A percentile compares a stretch with the other conserved stretches of the same genome.
phyloP scores from a whole-genome alignment of 352 stramenopile genomes.

The Globisporangium paroecandrum region DNA sequence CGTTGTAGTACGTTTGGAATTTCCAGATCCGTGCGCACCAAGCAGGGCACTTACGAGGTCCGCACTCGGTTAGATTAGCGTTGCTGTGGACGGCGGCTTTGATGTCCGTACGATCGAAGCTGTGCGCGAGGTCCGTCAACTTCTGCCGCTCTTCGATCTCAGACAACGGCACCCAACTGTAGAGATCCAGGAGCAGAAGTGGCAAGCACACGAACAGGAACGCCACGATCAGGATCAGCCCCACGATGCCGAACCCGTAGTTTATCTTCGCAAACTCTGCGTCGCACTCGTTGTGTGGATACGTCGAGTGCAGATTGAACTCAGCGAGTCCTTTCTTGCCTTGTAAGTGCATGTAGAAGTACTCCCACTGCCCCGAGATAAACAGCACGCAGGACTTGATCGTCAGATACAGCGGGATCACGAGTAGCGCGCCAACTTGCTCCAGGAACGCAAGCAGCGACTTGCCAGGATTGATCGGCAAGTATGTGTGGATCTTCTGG shows the following conservation, averaged over 20 bases:
- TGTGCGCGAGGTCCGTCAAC: constrained; percentile 27
- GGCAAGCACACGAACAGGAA: constrained; percentile 57
- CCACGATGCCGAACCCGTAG: constrained; percentile 34
- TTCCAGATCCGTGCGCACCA: constrained; percentile 1
- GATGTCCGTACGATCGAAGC: constrained; percentile 32
- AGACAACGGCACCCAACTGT: constrained; percentile 49
- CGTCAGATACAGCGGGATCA: constrained; percentile 46
- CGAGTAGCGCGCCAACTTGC: constrained; percentile 43
- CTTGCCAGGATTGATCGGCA: constrained; percentile 39
- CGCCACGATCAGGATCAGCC: constrained; percentile 33
- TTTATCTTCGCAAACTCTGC: constrained; percentile 29
- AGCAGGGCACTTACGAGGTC: neutral
- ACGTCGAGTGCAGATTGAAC: constrained; percentile 23
- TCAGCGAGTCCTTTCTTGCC: neutral
- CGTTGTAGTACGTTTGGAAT: constrained; percentile 30
- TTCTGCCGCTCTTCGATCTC: constrained; percentile 34
- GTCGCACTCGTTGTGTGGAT: constrained; percentile 18
- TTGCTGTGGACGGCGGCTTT: constrained; percentile 53
- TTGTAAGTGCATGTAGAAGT: constrained; percentile 26
- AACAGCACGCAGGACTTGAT: constrained; percentile 67
- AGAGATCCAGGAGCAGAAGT: constrained; percentile 52
- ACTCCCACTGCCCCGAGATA: constrained; percentile 36
- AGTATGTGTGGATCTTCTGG: constrained; percentile 46
- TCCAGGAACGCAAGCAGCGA: constrained; percentile 28
- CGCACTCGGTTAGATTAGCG: constrained; percentile 35